Evolutionary conservation across 2,329 filamentous ascomycete genomes (phyloP), one percentile per base, ranked within the genome.

Genomic region (Tolypocladium inflatum): DNA sequence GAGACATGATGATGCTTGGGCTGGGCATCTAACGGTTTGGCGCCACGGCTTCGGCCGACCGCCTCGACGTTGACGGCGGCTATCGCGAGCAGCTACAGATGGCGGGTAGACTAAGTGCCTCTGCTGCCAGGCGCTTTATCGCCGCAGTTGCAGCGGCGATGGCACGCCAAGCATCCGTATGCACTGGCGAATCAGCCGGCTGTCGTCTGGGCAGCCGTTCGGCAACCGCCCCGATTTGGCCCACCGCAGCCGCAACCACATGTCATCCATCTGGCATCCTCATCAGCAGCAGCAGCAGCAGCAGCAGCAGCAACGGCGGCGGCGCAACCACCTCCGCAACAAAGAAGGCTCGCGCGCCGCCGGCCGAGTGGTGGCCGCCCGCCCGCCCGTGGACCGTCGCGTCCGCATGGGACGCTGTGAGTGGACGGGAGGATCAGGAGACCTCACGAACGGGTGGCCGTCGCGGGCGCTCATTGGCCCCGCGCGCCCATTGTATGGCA

Each of bases 161-260:
- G 26, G 26, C 23, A 45, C 42, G 35, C 55, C 23, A 50, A 35
- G 19, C 17, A 33, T 30, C 26, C 17, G 26, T 21, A 15, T 19
- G 4, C 26, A 3, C 17, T 19, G 48, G 19, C 48, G 30, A 51
- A 35, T 33, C 48, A 51, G 19, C 23, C 5, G 7, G 26, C 11
- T 30, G 30, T 45, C 21, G 55, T 23, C 55, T 23, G 10, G 30
- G 30, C 30, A 37, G 21, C n/a, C 23, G 26, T 35, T 57, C 56
- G 56, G 56, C 50, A 57, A 19, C 35, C 50, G 26, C 56, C 45
- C 56, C 50, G 56, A 54, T 45, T 43, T 57, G 56, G 56, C 38
- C 56, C 56, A 45, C 50, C 33, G 2, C 38, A 42, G 26, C 23
- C 39, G 53, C 30, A 55, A 55, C 53, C 53, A 8, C 53, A 55